Evolutionary conservation across 1,284 basidiomycete genomes (phyloP), one percentile per base, ranked within the genome.

Genomic region (Ganoderma meredithae): DNA sequence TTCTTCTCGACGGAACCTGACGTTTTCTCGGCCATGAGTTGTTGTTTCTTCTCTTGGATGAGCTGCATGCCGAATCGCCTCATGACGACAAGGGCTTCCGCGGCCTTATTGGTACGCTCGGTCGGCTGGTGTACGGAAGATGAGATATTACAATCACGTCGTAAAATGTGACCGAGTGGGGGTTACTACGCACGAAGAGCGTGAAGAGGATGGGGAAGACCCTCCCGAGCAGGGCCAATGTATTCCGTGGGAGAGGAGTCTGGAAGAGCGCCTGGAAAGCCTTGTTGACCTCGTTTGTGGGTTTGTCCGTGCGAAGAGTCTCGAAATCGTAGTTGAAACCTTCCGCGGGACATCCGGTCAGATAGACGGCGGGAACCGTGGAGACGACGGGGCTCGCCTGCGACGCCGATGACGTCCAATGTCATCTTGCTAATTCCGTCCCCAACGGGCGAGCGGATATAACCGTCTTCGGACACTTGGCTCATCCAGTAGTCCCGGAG

Each of bases 301-400:
- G 64, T 17, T 73, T 60, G 22, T 76, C 71, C 66, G 76, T 62
- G 12, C 75, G 73, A 15, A 83, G 73, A 0, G 81, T 71, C 19
- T 83, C 77, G 75, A 90, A 87, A 22, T 83, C 73, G 72, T 89
- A 87, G 74, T 84, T 83, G 78, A 90, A 90, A 0, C 82, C 82
- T 82, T 33, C 7, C 25, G 55, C 10, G 13, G 8, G 4, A 1
- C 8, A 53, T 43, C n/a, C 33, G 41, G 1, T 17, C n/a, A 39
- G 19, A n/a, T 39, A 39, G n/a, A n/a, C n/a, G 1, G 41, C 9
- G 7, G 6, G 17, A 19, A 15, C 44, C 9, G 25, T 4, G 27
- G 17, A 15, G 7, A 22, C 59, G 17, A n/a, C n/a, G 8, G n/a
- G 19, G n/a, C 68, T 31, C 33, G 76, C 85, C 86, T 0, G 85